These are phyloP conservation scores for Aspergillus pseudoterreus DNA, from an alignment of 2,329 filamentous ascomycete species.

Conservation along the genomic window DNA sequence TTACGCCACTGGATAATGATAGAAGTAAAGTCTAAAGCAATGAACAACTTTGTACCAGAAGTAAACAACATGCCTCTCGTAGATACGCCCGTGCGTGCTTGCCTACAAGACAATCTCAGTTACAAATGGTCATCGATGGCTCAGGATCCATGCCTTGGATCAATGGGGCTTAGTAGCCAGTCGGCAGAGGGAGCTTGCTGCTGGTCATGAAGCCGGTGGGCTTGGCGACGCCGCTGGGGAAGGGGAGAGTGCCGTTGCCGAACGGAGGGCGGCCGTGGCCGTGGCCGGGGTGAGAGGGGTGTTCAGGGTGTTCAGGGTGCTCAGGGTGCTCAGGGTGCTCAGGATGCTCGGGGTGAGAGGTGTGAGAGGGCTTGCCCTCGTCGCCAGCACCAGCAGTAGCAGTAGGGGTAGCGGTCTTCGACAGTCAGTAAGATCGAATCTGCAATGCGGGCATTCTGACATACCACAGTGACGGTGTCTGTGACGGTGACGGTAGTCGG, in stretches of 20 bases:
- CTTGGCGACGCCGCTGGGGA: constrained; percentile 15
- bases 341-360: background rate
- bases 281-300: constrained; percentile 1
- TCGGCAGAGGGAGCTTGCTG: constrained; percentile 18
- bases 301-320: constrained; percentile 1
- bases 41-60: constrained; percentile 17
- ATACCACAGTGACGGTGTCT: constrained; percentile 35
- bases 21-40: constrained; percentile 11
- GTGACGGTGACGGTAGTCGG: constrained; percentile 32
- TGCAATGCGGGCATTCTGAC: constrained; percentile 6
- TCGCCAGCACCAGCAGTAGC: constrained; percentile 9
- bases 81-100: constrained; percentile 24
- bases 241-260: constrained; percentile 17
- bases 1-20: constrained; percentile 1
- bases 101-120: constrained; percentile 15
- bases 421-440: background rate
- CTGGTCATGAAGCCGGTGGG: constrained; percentile 32
- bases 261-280: constrained; percentile 13
- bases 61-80: constrained; percentile 15
- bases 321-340: constrained; percentile 1
- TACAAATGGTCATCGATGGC: constrained; percentile 9
- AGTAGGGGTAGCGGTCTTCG: constrained; percentile 7
- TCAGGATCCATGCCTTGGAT: background rate
- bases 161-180: constrained; percentile 17
- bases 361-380: constrained; percentile 2